phyloP scores from a whole-genome alignment of 2,329 filamentous ascomycete genomes.

The Talaromyces sp. region DNA sequence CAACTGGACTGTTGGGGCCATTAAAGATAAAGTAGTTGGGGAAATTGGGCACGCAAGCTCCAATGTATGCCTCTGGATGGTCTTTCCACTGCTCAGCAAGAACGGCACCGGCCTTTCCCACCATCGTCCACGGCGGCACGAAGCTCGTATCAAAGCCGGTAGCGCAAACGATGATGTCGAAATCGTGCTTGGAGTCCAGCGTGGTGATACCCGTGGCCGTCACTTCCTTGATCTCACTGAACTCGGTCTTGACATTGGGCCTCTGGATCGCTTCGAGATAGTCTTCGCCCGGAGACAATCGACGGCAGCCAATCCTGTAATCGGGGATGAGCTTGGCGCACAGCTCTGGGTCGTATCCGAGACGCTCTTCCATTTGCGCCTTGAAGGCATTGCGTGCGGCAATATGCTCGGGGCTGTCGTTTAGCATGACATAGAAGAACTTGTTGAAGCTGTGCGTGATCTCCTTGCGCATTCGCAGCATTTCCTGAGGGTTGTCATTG shows the following conservation, averaged over 20 bases:
- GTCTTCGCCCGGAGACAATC: constrained; percentile 37
- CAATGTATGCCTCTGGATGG: constrained; percentile 43
- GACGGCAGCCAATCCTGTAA: too few relatives aligned
- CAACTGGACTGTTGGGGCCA: constrained; percentile 18
- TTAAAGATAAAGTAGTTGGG: constrained; percentile 43
- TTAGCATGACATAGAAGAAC: too few relatives aligned
- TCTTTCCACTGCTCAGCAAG: constrained; percentile 46
- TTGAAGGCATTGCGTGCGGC: too few relatives aligned
- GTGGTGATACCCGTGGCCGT: constrained; percentile 32
- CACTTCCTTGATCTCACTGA: constrained; percentile 50
- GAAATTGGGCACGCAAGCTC: constrained; percentile 44
- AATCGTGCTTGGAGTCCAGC: constrained; percentile 17
- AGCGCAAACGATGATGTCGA: constrained; percentile 33
- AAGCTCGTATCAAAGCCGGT: constrained; percentile 40
- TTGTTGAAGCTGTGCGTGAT: too few relatives aligned
- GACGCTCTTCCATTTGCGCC: too few relatives aligned
- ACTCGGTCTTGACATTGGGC: constrained; percentile 59
- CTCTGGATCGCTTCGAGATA: constrained; percentile 60
- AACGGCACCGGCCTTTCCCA: constrained; percentile 36
- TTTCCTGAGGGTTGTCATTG: too few relatives aligned
- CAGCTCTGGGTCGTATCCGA: too few relatives aligned
- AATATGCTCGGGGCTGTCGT: neutral
- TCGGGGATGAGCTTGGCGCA: too few relatives aligned
- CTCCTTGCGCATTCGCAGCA: too few relatives aligned
- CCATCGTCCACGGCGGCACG: constrained; percentile 44